These are phyloP conservation scores for Phaseolus lunatus DNA, from an alignment of 306 rosid species.

Conservation along the genomic window DNA sequence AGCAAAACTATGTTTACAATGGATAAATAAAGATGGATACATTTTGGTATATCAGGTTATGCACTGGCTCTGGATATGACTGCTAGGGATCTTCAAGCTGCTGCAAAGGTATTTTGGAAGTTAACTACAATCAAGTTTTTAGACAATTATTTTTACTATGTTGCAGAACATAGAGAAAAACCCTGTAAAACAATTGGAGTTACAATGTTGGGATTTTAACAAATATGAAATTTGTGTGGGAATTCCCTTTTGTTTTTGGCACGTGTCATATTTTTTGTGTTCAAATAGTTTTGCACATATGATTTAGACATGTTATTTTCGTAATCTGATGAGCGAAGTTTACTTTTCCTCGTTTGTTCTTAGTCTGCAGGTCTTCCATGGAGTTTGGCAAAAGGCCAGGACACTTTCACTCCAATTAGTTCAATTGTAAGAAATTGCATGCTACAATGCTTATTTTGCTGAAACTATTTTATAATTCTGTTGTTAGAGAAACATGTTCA, in stretches of 20 bases:
- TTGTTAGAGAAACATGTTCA: conserved; percentile 20
- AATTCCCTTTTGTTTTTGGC: conserved; percentile 5
- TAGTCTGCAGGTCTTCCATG: conserved; percentile 99
- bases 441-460: conserved; percentile 37
- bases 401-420: conserved; percentile 95
- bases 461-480: conserved; percentile 24
- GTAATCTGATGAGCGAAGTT: conserved; percentile 12
- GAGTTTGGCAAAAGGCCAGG: conserved; percentile 93
- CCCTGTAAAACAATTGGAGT: neutral
- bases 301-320: conserved; percentile 30
- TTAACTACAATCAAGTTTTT: conserved; percentile 1
- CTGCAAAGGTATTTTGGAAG: conserved; percentile 65
- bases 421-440: conserved; percentile 55
- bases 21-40: neutral
- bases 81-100: conserved; percentile 89
- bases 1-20: neutral
- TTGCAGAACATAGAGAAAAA: neutral
- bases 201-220: conserved; percentile 11
- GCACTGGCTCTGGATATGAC: conserved; percentile 98
- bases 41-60: conserved; percentile 67
- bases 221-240: conserved; percentile 15
- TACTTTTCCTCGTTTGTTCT: conserved; percentile 29
- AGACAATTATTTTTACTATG: neutral
- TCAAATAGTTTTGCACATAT: conserved; percentile 7
- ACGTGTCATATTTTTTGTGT: conserved; percentile 26